Base-by-base conservation (phyloP, 345 rosid genomes). In the rapeseed (Brassica napus) region DNA sequence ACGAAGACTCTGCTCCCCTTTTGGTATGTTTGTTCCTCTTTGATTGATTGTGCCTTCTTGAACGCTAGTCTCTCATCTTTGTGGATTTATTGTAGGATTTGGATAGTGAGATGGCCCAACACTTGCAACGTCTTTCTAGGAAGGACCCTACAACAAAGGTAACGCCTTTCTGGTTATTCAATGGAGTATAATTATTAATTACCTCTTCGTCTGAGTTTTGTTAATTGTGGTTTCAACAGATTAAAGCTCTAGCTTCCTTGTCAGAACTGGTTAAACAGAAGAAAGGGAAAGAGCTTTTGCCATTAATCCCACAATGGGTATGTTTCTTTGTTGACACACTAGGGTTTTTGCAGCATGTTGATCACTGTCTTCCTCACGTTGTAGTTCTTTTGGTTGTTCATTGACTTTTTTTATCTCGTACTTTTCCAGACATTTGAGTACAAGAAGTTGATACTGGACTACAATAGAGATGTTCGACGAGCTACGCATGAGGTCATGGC, bases 61-160 rank as follows among this genome's bases (percentile, higher is more conserved):
- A 30, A 64, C 65, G 58, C 57, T 8, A 58, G 44, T 69, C 9
- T 69, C 72, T 75, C 44, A 75, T 44, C 28, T 76, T 47, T 73
- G 60, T 79, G 68, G 69, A 55, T 68, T 54, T 34, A 52, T 76
- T 75, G 78, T 85, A 94, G 97, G 93, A 88, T 79, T 59, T 88
- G 65, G 98, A 92, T 79, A 86, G 92, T 75, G 98, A 92, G 85
- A 86, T 92, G 67, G 85, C 86, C 3, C 94, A 84, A 61, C 97
- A 92, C 85, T 83, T 94, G 89, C 94, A 88, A 87, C 87, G 97
- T 65, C 85, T 94, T 52, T 85, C 89, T 1, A 86, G 98, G 86
- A 94, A 94, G 74, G 98, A 94, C 72, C 97, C 95, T 75, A 87
- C 85, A 3, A 94, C 98, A 72, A 94, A 94, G 97, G 98, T 91